phyloP scores from a whole-genome alignment of 306 rosid species.

The Rosa rugosa region DNA sequence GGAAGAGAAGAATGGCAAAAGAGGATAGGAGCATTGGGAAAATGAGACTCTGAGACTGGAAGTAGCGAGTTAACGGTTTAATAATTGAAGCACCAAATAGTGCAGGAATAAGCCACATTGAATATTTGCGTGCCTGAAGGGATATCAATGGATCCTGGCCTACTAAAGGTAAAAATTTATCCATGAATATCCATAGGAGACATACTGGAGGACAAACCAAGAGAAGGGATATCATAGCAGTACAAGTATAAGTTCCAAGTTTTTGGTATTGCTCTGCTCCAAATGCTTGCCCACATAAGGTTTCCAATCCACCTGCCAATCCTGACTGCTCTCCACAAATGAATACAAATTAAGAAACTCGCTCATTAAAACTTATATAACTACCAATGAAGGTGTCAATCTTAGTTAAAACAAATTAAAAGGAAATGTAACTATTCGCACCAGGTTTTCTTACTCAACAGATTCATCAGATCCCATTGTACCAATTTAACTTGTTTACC shows the following conservation, averaged over 20 bases:
- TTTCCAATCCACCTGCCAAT: conserved; percentile 38
- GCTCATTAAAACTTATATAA: neutral
- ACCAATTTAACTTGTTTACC: too few species aligned
- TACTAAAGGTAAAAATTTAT: conserved; percentile 15
- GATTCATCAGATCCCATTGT: too few species aligned
- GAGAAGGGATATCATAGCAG: conserved; percentile 29
- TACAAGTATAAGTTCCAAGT: conserved; percentile 31
- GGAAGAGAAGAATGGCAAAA: conserved; percentile 27
- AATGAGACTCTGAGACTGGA: conserved; percentile 23
- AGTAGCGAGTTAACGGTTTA: conserved; percentile 27
- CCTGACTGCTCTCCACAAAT: conserved; percentile 20
- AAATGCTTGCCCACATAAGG: conserved; percentile 33
- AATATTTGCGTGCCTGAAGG: conserved; percentile 15
- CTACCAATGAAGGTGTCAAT: neutral
- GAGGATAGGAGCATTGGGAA: conserved; percentile 25
- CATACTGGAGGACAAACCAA: conserved; percentile 25
- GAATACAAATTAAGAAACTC: neutral
- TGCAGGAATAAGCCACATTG: conserved; percentile 30
- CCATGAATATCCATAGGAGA: conserved; percentile 31
- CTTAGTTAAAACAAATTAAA: neutral
- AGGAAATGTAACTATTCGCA: neutral
- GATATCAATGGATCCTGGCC: conserved; percentile 32
- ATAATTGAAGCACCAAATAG: conserved; percentile 32
- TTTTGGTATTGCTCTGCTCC: conserved; percentile 33
- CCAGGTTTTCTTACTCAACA: too few species aligned